Conservation (phyloP, 352 stramenopile genomes). For the Phytopythium cucurbitacearum region DNA sequence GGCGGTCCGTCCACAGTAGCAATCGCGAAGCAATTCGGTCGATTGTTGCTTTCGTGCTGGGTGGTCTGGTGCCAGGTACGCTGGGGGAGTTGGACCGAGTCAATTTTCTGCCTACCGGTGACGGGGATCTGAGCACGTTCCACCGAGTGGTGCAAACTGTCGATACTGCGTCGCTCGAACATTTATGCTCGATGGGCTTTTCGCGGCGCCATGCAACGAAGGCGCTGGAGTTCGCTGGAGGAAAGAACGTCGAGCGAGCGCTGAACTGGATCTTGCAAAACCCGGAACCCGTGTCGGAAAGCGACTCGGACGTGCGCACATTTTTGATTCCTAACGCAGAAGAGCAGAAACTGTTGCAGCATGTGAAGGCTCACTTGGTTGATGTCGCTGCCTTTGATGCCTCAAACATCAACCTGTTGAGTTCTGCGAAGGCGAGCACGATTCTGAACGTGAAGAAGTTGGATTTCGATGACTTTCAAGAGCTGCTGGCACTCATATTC, state of each 20-base stretch:
- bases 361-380: conserved; percentile 31
- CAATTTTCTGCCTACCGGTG: conserved; percentile 49
- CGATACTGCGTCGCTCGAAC: conserved; percentile 28
- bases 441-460: conserved; percentile 51
- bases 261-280: conserved; percentile 69
- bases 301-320: conserved; percentile 9
- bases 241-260: conserved; percentile 37
- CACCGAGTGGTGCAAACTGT: conserved; percentile 9
- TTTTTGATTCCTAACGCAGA: conserved; percentile 47
- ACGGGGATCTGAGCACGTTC: conserved; percentile 44
- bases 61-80: conserved; percentile 20
- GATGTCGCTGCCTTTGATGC: conserved; percentile 29
- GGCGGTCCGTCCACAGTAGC: conserved; percentile 33
- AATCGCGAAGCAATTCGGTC: conserved; percentile 27
- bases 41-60: conserved; percentile 49
- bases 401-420: conserved; percentile 24
- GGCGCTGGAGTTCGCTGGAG: conserved; percentile 31
- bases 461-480: conserved; percentile 42
- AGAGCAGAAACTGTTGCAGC: conserved; percentile 37
- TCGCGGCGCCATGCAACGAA: conserved; percentile 35
- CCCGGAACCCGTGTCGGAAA: conserved; percentile 28
- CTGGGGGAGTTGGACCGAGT: conserved; percentile 38
- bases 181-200: conserved; percentile 69
- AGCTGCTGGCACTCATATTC: conserved; percentile 47
- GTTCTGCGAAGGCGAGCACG: conserved; percentile 17